Evolutionary conservation across 192 early-diverging fungal species (phyloP).

Genomic region (Bifiguratus adelaidae): DNA sequence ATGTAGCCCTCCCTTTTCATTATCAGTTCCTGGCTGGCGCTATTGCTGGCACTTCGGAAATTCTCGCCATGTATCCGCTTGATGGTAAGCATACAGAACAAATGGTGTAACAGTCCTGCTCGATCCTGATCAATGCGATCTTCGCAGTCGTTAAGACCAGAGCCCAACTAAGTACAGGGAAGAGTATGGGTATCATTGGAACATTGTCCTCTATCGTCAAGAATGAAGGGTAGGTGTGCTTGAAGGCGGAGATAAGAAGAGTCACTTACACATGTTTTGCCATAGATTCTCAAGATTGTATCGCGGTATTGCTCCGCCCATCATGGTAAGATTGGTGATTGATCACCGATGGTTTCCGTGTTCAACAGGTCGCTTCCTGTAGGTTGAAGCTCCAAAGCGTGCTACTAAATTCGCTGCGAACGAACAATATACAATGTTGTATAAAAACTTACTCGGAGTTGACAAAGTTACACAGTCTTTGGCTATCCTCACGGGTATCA

Average conservation of each 20-base stretch:
- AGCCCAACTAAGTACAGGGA: slow-evolving; percentile 58
- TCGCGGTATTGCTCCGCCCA: slow-evolving; percentile 91
- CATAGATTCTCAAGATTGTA: too few relatives aligned
- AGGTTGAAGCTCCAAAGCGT: slow-evolving; percentile 93
- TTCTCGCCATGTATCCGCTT: slow-evolving; percentile 89
- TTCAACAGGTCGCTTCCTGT: too few relatives aligned
- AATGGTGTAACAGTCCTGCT: too few relatives aligned
- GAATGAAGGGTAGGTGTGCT: slow-evolving; percentile 19
- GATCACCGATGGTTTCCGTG: too few relatives aligned
- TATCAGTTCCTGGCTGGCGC: slow-evolving; percentile 71
- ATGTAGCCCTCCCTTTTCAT: slow-evolving; percentile 64
- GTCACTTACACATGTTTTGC: too few relatives aligned
- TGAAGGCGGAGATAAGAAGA: too few relatives aligned
- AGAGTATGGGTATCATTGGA: slow-evolving; percentile 11
- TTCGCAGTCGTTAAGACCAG: slow-evolving; percentile 80
- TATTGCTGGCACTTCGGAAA: slow-evolving; percentile 84
- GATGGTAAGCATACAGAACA: slow-evolving; percentile 54
- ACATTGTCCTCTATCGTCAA: slow-evolving; percentile 14
- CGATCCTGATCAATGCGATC: background rate
- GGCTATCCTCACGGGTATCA: slow-evolving; percentile 79
- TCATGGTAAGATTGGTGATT: too few relatives aligned
- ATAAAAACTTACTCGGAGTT: slow-evolving; percentile 57
- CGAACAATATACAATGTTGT: slow-evolving; percentile 69
- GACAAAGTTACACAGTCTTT: slow-evolving; percentile 65
- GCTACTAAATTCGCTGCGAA: slow-evolving; percentile 97